Conservation (phyloP, 2,329 filamentous ascomycete species). For the Botryotinia globosa region DNA sequence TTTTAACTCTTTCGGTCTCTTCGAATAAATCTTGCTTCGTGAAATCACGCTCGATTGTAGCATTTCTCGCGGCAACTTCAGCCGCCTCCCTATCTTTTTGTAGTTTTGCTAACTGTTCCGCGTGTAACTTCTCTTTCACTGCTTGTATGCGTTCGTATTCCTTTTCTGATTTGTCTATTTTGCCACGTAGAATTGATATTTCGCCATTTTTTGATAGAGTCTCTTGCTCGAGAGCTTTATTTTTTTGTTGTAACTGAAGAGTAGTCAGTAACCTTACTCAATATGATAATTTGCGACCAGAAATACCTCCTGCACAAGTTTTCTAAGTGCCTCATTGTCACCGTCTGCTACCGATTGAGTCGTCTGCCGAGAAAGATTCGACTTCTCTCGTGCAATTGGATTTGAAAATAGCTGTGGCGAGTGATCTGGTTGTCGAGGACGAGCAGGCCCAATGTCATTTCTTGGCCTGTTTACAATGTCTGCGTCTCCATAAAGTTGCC, state of each 20-base stretch:
- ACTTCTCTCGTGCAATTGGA: constrained; percentile 24
- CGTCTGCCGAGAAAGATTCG: constrained; percentile 23
- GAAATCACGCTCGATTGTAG: constrained; percentile 69
- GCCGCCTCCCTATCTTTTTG: constrained; percentile 63
- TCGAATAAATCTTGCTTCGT: constrained; percentile 68
- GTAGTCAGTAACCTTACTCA: constrained; percentile 17
- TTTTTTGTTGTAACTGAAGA: constrained; percentile 47
- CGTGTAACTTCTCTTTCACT: constrained; percentile 59
- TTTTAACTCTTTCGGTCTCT: constrained; percentile 44
- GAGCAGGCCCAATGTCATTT: constrained; percentile 20
- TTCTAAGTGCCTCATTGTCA: constrained; percentile 29
- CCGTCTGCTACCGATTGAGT: constrained; percentile 21
- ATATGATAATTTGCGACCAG: constrained; percentile 2
- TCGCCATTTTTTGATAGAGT: constrained; percentile 66
- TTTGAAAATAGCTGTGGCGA: constrained; percentile 11
- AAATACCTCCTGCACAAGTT: constrained; percentile 34
- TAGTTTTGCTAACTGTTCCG: constrained; percentile 62
- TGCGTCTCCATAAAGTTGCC: constrained; percentile 27
- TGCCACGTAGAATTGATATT: constrained; percentile 70
- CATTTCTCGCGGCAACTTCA: constrained; percentile 61
- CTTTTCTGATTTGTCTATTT: constrained; percentile 59
- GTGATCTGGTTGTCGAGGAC: constrained; percentile 19
- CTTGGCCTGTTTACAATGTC: constrained; percentile 23
- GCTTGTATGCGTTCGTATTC: constrained; percentile 62
- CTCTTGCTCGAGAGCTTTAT: constrained; percentile 54